Evolutionary conservation across 805 yeast species (phyloP).

Genomic region (Metschnikowia lunata): DNA sequence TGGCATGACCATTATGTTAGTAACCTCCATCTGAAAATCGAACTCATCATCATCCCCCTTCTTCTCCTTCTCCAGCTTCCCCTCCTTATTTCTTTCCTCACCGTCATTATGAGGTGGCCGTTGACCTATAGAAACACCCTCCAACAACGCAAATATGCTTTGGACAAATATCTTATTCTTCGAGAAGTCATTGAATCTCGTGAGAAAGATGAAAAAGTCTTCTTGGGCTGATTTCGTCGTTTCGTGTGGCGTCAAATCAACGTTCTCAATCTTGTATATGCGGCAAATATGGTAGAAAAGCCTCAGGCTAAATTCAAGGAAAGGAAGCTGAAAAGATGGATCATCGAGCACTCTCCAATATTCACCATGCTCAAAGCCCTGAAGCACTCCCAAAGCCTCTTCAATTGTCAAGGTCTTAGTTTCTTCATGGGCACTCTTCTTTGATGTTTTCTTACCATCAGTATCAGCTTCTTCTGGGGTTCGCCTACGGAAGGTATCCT

Average conservation of each 20-base stretch:
- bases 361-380: constrained; percentile 3
- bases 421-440: background rate
- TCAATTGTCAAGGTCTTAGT: background rate
- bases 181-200: constrained; percentile 29
- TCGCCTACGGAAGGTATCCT: constrained; percentile 9
- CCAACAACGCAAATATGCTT: constrained; percentile 21
- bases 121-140: constrained; percentile 12
- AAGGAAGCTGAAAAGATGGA: constrained; percentile 7
- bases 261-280: constrained; percentile 7
- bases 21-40: background rate
- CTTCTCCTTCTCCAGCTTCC: constrained; percentile 1
- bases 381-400: constrained; percentile 6
- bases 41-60: no score
- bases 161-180: constrained; percentile 29
- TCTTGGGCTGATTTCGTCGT: constrained; percentile 7
- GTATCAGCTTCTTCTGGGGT: background rate
- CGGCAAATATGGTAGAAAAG: constrained; percentile 10
- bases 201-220: constrained; percentile 26
- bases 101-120: constrained; percentile 5
- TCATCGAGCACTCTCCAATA: constrained; percentile 4
- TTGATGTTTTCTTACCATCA: background rate
- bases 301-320: constrained; percentile 8
- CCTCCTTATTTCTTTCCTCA: constrained; percentile 1
- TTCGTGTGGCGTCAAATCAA: constrained; percentile 3
- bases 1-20: background rate